Base-by-base conservation (phyloP, 768 basidiomycete species). In the Phaeotremella fagi region DNA sequence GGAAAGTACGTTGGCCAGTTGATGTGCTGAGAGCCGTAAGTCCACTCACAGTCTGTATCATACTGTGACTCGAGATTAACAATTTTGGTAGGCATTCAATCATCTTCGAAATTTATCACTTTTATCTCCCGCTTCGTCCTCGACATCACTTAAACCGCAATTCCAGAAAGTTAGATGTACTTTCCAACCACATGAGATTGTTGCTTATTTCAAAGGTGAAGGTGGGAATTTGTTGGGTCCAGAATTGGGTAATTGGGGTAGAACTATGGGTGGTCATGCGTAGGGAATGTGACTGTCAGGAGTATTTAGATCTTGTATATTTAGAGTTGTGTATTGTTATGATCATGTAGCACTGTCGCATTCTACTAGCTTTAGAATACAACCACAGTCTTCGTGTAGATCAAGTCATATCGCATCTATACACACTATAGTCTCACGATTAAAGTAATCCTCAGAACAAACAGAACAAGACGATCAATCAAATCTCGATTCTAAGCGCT, bases 91-190 rank as follows among this genome's bases (percentile, higher is more conserved):
- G 91, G 84, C 84, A 9, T 95, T 88, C 65, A 87, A 92, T 64
- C 75, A 79, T 15, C 78, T 97, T 33, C 72, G 84, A 14, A 72
- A 77, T 0, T 73, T 79, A 1, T 79, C 76, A 18, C 77, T 88
- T 44, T 85, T 94, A 58, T 70, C 80, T 18, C 72, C 80, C 16
- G 75, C 79, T 0, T 56, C 78, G 2, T 80, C 42, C 16, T 48
- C 64, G 4, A 63, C 53, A 23, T 52, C 74, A 24, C 71, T 82
- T 9, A 78, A 82, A 4, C 83, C 81, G 51, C 85, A 85, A 59
- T 97, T 90, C 64, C 75, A 83, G 35, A 85, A 84, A 58, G 85
- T 90, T 69, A 80, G 85, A 22, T 88, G 83, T 61, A 73, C 78
- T 1, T 77, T 86, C 1, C 81, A 82, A 25, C 79, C 83, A 52